Percentiles rank a stretch among this genome's conserved stretches.
Evolutionary conservation across 2,329 filamentous ascomycete species (phyloP).

Genomic region (Ophiostoma triangulosporum): DNA sequence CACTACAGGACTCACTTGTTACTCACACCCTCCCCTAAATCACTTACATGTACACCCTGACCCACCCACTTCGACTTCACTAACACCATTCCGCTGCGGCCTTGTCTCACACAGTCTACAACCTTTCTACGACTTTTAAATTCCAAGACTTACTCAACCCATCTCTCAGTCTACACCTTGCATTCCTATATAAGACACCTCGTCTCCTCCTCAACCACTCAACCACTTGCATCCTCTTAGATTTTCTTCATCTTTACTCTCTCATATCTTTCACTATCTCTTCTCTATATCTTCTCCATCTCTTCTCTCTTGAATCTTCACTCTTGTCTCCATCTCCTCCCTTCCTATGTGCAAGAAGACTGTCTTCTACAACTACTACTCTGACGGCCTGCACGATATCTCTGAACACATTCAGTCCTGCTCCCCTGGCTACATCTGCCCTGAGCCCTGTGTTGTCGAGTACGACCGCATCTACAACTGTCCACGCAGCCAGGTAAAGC

Average conservation of each 20-base stretch:
- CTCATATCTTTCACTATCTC: background rate
- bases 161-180: background rate
- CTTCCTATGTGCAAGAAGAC: conserved; percentile 21
- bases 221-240: background rate
- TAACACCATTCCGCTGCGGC: no score
- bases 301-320: background rate
- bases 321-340: background rate
- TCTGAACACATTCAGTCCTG: conserved; percentile 21
- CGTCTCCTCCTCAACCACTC: background rate
- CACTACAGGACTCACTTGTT: no score
- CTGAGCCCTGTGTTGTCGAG: conserved; percentile 14
- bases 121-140: background rate
- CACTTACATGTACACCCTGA: background rate
- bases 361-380: conserved; percentile 22
- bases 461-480: conserved; percentile 9
- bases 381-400: conserved; percentile 19
- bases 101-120: background rate
- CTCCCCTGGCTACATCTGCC: conserved; percentile 18
- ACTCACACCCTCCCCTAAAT: background rate
- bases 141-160: background rate
- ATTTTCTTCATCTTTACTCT: background rate
- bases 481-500: conserved; percentile 9
- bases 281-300: background rate
- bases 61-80: no score
- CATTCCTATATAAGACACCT: conserved; percentile 1